Conservation (phyloP, 1,139 yeast species). For the Scheffersomyces cryptocercus region DNA sequence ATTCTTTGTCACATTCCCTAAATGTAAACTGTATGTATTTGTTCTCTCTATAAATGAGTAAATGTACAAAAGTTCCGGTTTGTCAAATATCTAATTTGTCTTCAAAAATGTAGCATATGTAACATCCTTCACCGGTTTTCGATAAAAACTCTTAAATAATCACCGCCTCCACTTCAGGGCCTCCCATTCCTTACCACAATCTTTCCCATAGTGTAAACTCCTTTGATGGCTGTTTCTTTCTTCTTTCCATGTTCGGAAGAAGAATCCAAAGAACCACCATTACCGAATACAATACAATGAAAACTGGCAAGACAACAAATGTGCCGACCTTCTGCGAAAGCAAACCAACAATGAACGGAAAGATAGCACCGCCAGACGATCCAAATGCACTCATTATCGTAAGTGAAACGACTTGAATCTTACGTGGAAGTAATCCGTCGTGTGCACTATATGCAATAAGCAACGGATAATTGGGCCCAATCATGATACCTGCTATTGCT, state of each 20-base stretch:
- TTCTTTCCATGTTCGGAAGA: constrained; percentile 38
- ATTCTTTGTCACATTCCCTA: no score
- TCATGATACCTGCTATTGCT: constrained; percentile 46
- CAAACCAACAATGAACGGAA: constrained; percentile 60
- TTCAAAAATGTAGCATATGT: no score
- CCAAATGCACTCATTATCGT: constrained; percentile 61
- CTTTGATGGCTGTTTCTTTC: constrained; percentile 3
- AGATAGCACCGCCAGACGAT: constrained; percentile 59
- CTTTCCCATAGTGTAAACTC: constrained; percentile 11
- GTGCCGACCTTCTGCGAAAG: constrained; percentile 51
- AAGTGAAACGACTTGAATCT: constrained; percentile 51
- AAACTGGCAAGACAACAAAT: constrained; percentile 53
- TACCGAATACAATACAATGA: constrained; percentile 36
- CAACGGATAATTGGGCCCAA: constrained; percentile 58
- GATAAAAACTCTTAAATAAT: no score
- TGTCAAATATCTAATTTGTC: no score
- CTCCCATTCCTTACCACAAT: constrained; percentile 11
- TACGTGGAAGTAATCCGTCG: constrained; percentile 46
- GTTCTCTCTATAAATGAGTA: no score
- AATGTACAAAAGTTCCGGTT: no score
- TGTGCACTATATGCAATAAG: constrained; percentile 46
- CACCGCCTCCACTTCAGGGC: neutral
- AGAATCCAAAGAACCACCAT: constrained; percentile 46
- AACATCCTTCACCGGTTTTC: no score
- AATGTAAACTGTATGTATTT: no score